Evolutionary conservation across 2,329 filamentous ascomycete species (phyloP).

Genomic region (Aspergillus luchuensis): DNA sequence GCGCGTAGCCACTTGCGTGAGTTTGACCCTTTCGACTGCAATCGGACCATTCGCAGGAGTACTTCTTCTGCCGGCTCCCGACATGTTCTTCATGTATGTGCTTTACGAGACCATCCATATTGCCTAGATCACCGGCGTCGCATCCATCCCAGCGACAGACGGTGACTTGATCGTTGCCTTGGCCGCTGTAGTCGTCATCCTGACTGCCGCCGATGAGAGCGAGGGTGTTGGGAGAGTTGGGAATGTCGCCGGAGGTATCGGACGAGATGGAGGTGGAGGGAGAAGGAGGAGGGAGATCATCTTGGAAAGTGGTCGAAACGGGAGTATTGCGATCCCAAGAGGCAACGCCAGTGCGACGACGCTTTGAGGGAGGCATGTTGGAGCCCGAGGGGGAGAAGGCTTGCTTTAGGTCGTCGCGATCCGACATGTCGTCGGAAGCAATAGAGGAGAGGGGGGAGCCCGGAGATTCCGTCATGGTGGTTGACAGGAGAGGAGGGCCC

Average conservation of each 20-base stretch:
- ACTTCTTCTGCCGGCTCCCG: constrained; percentile 89
- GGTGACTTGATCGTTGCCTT: constrained; percentile 72
- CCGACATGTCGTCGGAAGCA: constrained; percentile 62
- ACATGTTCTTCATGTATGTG: constrained; percentile 94
- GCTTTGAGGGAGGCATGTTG: constrained; percentile 51
- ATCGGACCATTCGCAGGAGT: constrained; percentile 96
- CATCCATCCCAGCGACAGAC: constrained; percentile 78
- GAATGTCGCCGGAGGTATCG: constrained; percentile 84
- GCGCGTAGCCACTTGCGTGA: constrained; percentile 91
- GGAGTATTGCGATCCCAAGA: constrained; percentile 55
- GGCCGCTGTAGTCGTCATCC: constrained; percentile 68
- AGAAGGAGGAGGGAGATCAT: constrained; percentile 46
- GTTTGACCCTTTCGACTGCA: constrained; percentile 85
- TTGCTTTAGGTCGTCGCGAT: constrained; percentile 57
- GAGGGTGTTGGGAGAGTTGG: constrained; percentile 64
- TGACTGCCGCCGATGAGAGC: constrained; percentile 44
- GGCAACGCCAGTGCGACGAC: constrained; percentile 48
- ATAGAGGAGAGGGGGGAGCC: constrained; percentile 67
- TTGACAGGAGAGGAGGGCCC: constrained; percentile 13
- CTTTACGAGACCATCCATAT: constrained; percentile 80
- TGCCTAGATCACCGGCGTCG: constrained; percentile 67
- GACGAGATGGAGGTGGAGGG: constrained; percentile 76
- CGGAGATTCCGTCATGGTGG: constrained; percentile 56
- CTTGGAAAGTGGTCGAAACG: constrained; percentile 45
- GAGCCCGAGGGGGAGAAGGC: constrained; percentile 49